Base-by-base conservation (phyloP, 225 moss, liverwort and hornwort genomes). In the Pseudoscleropodium purum region DNA sequence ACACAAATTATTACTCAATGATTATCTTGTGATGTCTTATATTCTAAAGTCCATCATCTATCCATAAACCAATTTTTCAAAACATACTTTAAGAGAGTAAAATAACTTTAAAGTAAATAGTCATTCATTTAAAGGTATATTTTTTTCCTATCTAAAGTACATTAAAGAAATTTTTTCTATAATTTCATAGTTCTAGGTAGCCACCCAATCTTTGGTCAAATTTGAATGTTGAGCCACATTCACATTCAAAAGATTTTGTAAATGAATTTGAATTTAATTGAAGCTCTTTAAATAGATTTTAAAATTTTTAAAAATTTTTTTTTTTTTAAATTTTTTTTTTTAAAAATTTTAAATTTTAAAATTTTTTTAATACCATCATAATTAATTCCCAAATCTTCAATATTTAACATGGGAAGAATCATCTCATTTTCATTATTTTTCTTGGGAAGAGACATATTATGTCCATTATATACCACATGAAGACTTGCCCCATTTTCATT, bases 401-500 rank as follows among this genome's bases (percentile, higher is more conserved):
- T 41, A 26, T 72, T 15, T 26, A 25, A 15, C 3, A 72, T 27
- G 2, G 5, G 1, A 66, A 41, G 41, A 27, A 2, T 26, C 15
- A 5, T 41, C 9, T 65, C 16, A 4, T 65, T 65, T 65, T 33
- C 17, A 17, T 33, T 4, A 31, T n/a, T n/a, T 39, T 7, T 8
- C 7, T 24, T 24, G 0, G 13, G 23, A 69, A 25, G 8, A 25
- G 2, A 7, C 1, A 1, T 15, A 23, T 24, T 13, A 0, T 69
- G 10, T 41, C 6, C 18, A 43, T 29, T 74, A 45, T 17, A 6
- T 69, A 2, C 24, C 4, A 23, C 0, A 1, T 0, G 4, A 68
- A 68, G 21, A 11, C 1, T 68, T 6, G 4, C 11, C 21, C 20
- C 3, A 2, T 68, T 68, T 68, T 21, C 21, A 68, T 68, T 37